Base-by-base conservation (phyloP, 2,329 filamentous ascomycete genomes). In the Bipolaris zeicola region DNA sequence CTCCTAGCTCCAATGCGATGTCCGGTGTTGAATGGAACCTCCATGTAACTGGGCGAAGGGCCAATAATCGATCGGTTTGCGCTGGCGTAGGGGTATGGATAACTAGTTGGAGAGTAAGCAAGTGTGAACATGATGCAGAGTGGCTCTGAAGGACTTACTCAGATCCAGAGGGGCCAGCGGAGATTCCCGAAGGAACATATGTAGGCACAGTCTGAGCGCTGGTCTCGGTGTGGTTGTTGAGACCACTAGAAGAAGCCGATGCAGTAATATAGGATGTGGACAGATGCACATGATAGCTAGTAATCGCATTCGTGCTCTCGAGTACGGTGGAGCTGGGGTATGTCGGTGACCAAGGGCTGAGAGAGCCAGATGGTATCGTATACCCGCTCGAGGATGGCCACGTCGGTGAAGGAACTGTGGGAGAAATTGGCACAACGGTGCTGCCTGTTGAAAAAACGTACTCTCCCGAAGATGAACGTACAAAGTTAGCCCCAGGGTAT, bases 41-140 rank as follows among this genome's bases (percentile, higher is more conserved):
- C 60, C 44, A 66, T 62, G 55, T 62, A 66, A 14, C 66, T 69
- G 20, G 70, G 70, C 24, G 55, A 62, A 7, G 70, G 69, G 3
- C 60, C 48, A 33, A 63, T 44, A 46, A 72, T 36, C 20, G 67
- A 69, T 43, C 58, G 58, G 39, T 73, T 73, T 50, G 52, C 46
- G 47, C 63, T 67, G 33, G 52, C 50, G 16, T 62, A 63, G 8
- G 64, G 58, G 36, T 60, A 49, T 18, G 57, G 55, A 31, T 59
- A 65, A 42, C 67, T 70, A 44, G 41, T 26, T 34, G 1, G 18
- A 39, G 5, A 38, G 51, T 63, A 51, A 67, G 55, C 26, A 18
- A 34, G 26, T 44, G n/a, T 14, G 34, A 10, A n/a, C 39, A n/a
- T n/a, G 20, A 13, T 22, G 18, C 1, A 7, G 41, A 13, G 11